Evolutionary conservation across 225 moss, liverwort and hornwort genomes (phyloP).

Genomic region (Ulota crispa): DNA sequence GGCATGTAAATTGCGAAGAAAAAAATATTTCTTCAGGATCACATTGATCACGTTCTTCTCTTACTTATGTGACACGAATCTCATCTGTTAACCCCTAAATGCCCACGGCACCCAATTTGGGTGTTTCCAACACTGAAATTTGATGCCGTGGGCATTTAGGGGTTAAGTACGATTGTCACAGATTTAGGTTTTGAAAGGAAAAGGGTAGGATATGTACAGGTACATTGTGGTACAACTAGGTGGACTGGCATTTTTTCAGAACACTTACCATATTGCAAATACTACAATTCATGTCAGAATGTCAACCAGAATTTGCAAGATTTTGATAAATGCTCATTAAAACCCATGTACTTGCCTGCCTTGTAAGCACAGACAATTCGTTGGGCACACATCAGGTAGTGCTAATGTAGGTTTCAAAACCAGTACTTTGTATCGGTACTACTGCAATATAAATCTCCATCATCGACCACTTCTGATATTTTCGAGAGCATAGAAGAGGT

Average conservation of each 20-base stretch:
- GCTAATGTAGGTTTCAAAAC: background rate
- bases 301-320: background rate
- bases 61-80: background rate
- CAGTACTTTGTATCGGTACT: background rate
- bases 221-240: background rate
- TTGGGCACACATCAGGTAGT: background rate
- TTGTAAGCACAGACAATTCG: background rate
- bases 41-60: background rate
- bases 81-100: too few relatives aligned
- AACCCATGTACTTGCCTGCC: background rate
- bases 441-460: slow-evolving; percentile 17
- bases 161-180: background rate
- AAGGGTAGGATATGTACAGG: background rate
- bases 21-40: background rate
- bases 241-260: background rate
- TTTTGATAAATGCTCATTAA: background rate
- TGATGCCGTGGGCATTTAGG: too few relatives aligned
- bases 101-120: too few relatives aligned
- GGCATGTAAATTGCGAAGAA: background rate
- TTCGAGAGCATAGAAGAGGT: background rate
- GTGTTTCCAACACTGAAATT: too few relatives aligned
- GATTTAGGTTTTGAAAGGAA: background rate
- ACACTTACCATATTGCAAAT: background rate
- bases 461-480: slow-evolving; percentile 18
- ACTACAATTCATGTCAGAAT: too few relatives aligned